Evolutionary conservation across 192 early-diverging fungal genomes (phyloP).

Genomic region (Coemansia sp.): DNA sequence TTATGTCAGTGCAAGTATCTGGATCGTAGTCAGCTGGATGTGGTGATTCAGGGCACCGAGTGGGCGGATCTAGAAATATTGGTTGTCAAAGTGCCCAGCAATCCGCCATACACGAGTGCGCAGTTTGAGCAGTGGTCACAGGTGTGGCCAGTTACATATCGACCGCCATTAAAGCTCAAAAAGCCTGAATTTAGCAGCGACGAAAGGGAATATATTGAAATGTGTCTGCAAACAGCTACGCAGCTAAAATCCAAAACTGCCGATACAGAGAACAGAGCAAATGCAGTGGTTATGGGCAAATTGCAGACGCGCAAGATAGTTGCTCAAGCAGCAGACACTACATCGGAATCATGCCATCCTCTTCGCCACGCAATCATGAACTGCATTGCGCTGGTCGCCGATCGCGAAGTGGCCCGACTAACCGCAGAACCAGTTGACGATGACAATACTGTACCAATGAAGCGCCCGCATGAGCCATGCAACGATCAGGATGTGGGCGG

Average conservation of each 20-base stretch:
- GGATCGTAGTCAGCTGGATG: slow-evolving; percentile 6
- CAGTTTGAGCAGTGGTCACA: slow-evolving; percentile 79
- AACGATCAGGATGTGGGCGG: slow-evolving; percentile 17
- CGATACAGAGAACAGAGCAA: background rate
- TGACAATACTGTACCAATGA: slow-evolving; percentile 7
- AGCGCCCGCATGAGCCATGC: slow-evolving; percentile 12
- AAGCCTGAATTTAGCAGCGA: slow-evolving; percentile 2
- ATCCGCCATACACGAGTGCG: slow-evolving; percentile 63
- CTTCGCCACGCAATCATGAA: slow-evolving; percentile 81
- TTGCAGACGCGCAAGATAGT: slow-evolving; percentile 54
- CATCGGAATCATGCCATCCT: slow-evolving; percentile 58
- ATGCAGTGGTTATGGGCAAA: slow-evolving; percentile 44
- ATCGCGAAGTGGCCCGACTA: slow-evolving; percentile 52
- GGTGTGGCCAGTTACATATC: slow-evolving; percentile 81
- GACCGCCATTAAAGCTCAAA: slow-evolving; percentile 38
- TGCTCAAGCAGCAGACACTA: slow-evolving; percentile 54
- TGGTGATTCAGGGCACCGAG: slow-evolving; percentile 13
- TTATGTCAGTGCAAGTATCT: slow-evolving; percentile 36
- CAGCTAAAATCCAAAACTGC: background rate
- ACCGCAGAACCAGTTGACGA: background rate
- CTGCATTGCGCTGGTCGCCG: slow-evolving; percentile 67
- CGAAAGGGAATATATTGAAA: slow-evolving; percentile 25
- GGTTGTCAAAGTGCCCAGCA: slow-evolving; percentile 53
- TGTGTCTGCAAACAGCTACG: background rate
- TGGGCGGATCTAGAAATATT: slow-evolving; percentile 18